Percentiles rank a stretch among this genome's conserved stretches.
Evolutionary conservation across 2,329 filamentous ascomycete genomes (phyloP).

Genomic region (Chaetomium globosum): DNA sequence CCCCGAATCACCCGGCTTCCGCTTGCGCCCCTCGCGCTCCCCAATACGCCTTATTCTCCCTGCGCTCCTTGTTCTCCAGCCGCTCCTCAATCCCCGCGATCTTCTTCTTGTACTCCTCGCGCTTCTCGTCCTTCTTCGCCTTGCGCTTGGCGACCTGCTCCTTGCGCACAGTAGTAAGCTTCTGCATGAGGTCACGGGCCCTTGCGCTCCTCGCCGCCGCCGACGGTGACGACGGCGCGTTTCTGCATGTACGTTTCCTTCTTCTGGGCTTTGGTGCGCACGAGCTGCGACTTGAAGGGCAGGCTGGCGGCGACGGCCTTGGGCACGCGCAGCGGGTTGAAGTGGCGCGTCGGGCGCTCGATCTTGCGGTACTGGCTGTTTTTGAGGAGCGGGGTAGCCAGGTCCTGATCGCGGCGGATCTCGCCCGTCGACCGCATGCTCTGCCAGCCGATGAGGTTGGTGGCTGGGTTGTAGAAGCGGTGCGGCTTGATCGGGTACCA

Average conservation of each 20-base stretch:
- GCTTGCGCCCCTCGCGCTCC: constrained; percentile 78
- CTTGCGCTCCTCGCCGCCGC: constrained; percentile 79
- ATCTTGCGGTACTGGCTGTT: constrained; percentile 82
- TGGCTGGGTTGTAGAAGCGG: constrained; percentile 95
- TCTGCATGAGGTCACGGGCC: constrained; percentile 88
- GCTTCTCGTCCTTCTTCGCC: constrained; percentile 85
- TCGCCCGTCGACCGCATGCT: constrained; percentile 93
- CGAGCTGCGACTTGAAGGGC: constrained; percentile 90
- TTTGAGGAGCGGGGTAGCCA: constrained; percentile 76
- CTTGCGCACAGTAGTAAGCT: constrained; percentile 85
- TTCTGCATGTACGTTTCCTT: constrained; percentile 91
- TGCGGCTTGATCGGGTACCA: constrained; percentile 97
- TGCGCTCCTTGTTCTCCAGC: constrained; percentile 82
- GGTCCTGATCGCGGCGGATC: constrained; percentile 74
- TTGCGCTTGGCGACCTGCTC: constrained; percentile 84
- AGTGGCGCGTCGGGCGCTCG: constrained; percentile 69
- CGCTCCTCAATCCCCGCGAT: constrained; percentile 81
- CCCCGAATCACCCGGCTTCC: constrained; percentile 49
- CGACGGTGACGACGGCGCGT: constrained; percentile 75
- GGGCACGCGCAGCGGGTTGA: constrained; percentile 78
- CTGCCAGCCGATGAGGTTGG: constrained; percentile 89
- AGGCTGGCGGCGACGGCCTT: constrained; percentile 78
- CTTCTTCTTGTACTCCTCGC: constrained; percentile 78
- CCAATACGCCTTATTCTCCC: constrained; percentile 92
- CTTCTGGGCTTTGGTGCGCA: constrained; percentile 76